Evolutionary conservation across 768 basidiomycete genomes (phyloP), one percentile per base, ranked within the genome.

Genomic region (Termitomyces sp.): DNA sequence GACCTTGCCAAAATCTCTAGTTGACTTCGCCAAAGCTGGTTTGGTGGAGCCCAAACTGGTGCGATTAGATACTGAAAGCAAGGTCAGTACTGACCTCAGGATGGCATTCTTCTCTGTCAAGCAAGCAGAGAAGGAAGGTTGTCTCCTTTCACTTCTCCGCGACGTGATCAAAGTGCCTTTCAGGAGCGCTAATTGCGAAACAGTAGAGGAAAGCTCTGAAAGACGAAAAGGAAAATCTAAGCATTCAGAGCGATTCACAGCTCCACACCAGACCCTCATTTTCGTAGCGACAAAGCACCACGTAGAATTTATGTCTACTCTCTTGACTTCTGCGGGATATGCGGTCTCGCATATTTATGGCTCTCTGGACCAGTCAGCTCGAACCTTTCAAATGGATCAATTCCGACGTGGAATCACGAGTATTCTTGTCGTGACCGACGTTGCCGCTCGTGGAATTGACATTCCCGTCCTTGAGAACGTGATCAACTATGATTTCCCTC

Each of bases 271-370:
- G 72, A 95, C 95, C 0, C 84, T 99, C 51, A 82, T 99, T 8
- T 99, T 99, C 67, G 87, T 89, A 3, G 93, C 96, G 6, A 99
- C 97, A 20, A 98, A 99, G 72, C 97, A 99, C 68, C 97, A 99
- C 66, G 95, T 99, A 67, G 97, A 98, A 72, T 99, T 97, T 71
- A 81, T 98, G 48, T 81, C 85, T 2, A 82, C 82, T 46, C 78
- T 99, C 5, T 80, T 99, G 56, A 79, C 79, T 4, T 81, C 88
- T 13, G 87, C 89, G 9, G 93, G 93, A 12, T 99, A 96, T 69
- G 77, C 91, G 2, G 88, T 93, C 18, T 96, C 96, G 13, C 89
- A 95, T 63, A 95, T 98, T 52, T 98, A 98, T 67, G 96, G 97
- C 28, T 87, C 97, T 7, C 83, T 99, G 40, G 95, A 97, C 67